These are phyloP conservation scores for Kalanchoe fedtschenkoi DNA, from an alignment of 164 flowering plant species.

Conservation along the genomic window DNA sequence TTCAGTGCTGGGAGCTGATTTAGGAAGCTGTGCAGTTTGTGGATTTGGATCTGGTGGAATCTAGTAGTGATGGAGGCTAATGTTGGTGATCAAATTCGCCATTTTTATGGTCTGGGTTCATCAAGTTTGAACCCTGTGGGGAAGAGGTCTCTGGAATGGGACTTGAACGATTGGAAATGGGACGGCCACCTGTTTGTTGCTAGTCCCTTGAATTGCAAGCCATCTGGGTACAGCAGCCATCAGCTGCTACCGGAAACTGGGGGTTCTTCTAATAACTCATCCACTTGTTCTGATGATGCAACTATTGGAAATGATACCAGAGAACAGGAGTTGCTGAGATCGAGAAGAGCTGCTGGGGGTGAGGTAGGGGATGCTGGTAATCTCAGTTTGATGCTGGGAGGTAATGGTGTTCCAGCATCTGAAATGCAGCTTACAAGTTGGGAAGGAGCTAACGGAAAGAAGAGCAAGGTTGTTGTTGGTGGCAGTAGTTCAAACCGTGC, in stretches of 20 bases:
- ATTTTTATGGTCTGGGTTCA: conserved; percentile 1
- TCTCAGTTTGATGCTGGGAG: conserved; percentile 69
- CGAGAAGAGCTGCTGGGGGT: conserved; percentile 36
- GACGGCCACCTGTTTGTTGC: conserved; percentile 6
- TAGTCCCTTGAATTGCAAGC: conserved; percentile 2
- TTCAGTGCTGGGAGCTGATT: conserved; percentile 1
- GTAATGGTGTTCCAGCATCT: conserved; percentile 25
- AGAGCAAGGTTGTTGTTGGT: conserved; percentile 33
- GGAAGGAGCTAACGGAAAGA: conserved; percentile 56
- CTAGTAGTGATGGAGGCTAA: conserved; percentile 40
- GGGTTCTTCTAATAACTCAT: conserved; percentile 27
- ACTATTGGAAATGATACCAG: conserved; percentile 17
- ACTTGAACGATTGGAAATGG: conserved; percentile 9
- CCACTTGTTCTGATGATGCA: conserved; percentile 32
- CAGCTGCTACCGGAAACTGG: conserved; percentile 29
- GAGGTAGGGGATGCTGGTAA: conserved; percentile 40
- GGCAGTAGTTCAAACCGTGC: conserved; percentile 38
- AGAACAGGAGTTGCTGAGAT: conserved; percentile 39
- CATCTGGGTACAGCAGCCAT: conserved; percentile 13
- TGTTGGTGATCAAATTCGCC: conserved; percentile 11
- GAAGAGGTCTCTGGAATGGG: conserved; percentile 4
- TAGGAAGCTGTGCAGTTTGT: background rate
- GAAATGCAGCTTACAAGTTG: conserved; percentile 27
- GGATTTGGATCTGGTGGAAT: conserved; percentile 5
- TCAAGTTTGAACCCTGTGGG: conserved; percentile 3